Evolutionary conservation across 352 stramenopile species (phyloP).

Genomic region (Globisporangium lucens): DNA sequence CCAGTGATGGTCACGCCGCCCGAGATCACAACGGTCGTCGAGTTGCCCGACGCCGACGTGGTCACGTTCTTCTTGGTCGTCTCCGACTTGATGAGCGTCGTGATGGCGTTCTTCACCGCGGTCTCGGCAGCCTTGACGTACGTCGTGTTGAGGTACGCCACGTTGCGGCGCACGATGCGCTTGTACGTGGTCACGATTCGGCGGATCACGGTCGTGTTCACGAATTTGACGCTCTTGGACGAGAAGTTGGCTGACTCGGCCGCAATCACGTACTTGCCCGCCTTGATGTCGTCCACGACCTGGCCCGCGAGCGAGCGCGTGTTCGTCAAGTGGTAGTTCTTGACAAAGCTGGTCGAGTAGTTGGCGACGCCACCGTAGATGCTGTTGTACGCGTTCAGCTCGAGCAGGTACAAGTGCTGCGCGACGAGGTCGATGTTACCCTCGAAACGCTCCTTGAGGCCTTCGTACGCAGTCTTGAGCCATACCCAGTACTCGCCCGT

Average conservation of each 20-base stretch:
- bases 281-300: conserved; percentile 44
- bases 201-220: conserved; percentile 38
- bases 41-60: conserved; percentile 22
- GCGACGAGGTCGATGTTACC: conserved; percentile 58
- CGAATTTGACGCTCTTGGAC: conserved; percentile 29
- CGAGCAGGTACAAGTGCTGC: conserved; percentile 58
- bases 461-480: conserved; percentile 55
- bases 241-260: conserved; percentile 42
- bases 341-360: conserved; percentile 47
- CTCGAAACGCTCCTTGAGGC: conserved; percentile 50
- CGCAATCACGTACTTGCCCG: conserved; percentile 42
- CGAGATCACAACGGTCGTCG: conserved; percentile 8
- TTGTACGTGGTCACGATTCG: conserved; percentile 30
- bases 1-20: conserved; percentile 16
- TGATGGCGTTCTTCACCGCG: conserved; percentile 15
- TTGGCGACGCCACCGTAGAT: conserved; percentile 43
- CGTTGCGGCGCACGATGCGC: conserved; percentile 15
- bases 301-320: conserved; percentile 46
- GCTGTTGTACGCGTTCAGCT: conserved; percentile 57
- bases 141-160: conserved; percentile 26
- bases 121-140: conserved; percentile 27
- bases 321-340: conserved; percentile 50
- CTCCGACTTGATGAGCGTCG: conserved; percentile 9
- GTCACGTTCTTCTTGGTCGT: conserved; percentile 12
- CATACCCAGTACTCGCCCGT: conserved; percentile 63